phyloP scores from a whole-genome alignment of 1,284 basidiomycete species.

The Sporisorium sorghi region DNA sequence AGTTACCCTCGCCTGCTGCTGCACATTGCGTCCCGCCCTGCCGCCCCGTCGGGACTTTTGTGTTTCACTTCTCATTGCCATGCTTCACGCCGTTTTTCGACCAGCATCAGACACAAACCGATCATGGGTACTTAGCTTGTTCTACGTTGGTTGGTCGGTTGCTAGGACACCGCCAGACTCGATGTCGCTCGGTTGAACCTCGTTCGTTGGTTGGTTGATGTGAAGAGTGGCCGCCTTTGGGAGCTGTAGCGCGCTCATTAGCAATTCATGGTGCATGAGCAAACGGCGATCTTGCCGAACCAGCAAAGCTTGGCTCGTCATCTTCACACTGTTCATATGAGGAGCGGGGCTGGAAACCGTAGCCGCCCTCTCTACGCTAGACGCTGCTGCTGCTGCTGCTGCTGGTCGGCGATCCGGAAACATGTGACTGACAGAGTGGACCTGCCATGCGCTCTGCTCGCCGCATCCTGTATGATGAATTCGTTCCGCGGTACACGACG shows the following conservation, averaged over 20 bases:
- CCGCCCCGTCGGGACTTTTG: background rate
- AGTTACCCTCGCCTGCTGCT: background rate
- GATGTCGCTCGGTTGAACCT: background rate
- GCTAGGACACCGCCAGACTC: background rate
- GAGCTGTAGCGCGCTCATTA: background rate
- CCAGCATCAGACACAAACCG: background rate
- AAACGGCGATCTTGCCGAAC: slow-evolving; percentile 6
- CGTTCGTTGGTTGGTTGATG: too few species aligned
- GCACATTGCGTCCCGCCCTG: background rate
- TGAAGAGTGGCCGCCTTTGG: slow-evolving; percentile 1
- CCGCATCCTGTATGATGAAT: background rate
- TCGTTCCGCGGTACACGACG: background rate
- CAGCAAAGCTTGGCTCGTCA: too few species aligned
- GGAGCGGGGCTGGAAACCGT: background rate
- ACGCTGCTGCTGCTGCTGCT: too few species aligned
- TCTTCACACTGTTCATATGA: background rate
- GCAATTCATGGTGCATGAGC: too few species aligned
- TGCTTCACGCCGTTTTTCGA: slow-evolving; percentile 1
- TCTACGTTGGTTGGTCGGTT: background rate
- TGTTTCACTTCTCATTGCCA: background rate
- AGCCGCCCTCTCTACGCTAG: background rate
- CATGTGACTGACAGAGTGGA: background rate
- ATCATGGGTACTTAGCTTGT: slow-evolving; percentile 1
- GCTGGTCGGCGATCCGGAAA: background rate
- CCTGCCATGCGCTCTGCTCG: background rate